Percentiles rank a stretch among this genome's conserved stretches.
phyloP scores from a whole-genome alignment of 306 rosid species.

The Trichosanthes truncata region DNA sequence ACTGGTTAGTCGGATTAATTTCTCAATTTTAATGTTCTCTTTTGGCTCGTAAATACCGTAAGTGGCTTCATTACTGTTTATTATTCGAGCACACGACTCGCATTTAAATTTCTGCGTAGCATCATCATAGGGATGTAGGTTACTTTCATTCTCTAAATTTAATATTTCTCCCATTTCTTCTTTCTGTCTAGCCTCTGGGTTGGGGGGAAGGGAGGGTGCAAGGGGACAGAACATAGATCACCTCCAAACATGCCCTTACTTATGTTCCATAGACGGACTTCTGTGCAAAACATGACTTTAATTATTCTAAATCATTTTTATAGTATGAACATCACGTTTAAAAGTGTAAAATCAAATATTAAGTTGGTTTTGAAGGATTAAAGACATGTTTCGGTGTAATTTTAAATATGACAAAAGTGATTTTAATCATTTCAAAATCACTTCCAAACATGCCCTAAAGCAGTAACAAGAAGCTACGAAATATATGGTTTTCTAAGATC shows the following conservation, averaged over 20 bases:
- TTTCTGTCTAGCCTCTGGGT: neutral
- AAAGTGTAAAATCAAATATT: no score
- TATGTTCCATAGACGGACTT: no score
- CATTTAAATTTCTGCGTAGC: neutral
- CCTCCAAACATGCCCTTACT: no score
- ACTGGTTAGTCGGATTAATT: conserved; percentile 34
- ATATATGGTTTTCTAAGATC: neutral
- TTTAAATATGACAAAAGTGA: no score
- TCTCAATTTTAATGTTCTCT: neutral
- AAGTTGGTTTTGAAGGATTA: no score
- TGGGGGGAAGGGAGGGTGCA: neutral
- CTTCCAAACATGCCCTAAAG: no score
- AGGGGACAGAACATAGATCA: neutral
- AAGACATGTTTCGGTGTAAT: no score
- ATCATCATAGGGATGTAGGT: neutral
- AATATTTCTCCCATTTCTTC: neutral
- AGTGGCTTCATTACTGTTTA: neutral
- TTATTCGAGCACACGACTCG: neutral
- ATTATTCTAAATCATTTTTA: no score
- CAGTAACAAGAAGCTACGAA: neutral
- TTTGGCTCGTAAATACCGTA: neutral
- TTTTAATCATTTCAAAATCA: no score
- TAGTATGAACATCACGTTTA: no score
- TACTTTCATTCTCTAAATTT: neutral
- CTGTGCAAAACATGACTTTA: no score